Evolutionary conservation across 169 alveolate genomes (phyloP), one percentile per base, ranked within the genome.

Genomic region (Eimeria sp.): DNA sequence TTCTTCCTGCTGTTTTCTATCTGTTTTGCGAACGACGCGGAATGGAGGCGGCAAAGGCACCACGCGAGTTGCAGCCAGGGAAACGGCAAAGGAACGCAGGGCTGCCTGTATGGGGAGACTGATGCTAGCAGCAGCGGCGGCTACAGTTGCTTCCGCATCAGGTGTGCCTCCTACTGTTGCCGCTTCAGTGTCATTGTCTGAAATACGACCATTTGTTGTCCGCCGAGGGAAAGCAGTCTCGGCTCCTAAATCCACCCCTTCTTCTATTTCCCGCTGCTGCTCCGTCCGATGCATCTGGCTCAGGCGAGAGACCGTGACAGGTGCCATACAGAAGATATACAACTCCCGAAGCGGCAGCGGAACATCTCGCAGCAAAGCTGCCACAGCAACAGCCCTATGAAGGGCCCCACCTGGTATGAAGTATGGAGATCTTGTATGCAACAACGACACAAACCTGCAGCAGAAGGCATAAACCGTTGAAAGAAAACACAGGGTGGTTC

Each of bases 11-110:
- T 68, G 89, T 40, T 52, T n/a, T 52, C n/a, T 72, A 40, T 37
- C 85, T 52, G 52, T 27, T 13, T 30, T 72, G 64, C 33, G 89
- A 62, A 90, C 91, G n/a, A 85, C 52, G 62, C 90, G 95, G 58
- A 90, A 82, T 37, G 87, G 89, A 30, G 83, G 77, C 4, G 96
- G 96, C 87, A 91, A 64, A 64, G 87, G 91, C 93, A 78, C 96
- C 52, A 82, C 56, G 11, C 96, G 58, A 27, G 91, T 78, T n/a
- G 96, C 78, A 23, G 89, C 80, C 72, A 91, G 88, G 83, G 89
- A 74, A 20, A 80, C 93, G 27, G 96, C 96, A n/a, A 91, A 91
- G 54, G 93, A 78, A 10, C 96, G 68, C 78, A 82, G 66, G 13
- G 96, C 96, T 23, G 87, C 77, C 76, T 78, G 96, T 58, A 91